These are phyloP conservation scores for Ogataea dorogensis DNA, from an alignment of 805 yeast genomes.

Conservation along the genomic window DNA sequence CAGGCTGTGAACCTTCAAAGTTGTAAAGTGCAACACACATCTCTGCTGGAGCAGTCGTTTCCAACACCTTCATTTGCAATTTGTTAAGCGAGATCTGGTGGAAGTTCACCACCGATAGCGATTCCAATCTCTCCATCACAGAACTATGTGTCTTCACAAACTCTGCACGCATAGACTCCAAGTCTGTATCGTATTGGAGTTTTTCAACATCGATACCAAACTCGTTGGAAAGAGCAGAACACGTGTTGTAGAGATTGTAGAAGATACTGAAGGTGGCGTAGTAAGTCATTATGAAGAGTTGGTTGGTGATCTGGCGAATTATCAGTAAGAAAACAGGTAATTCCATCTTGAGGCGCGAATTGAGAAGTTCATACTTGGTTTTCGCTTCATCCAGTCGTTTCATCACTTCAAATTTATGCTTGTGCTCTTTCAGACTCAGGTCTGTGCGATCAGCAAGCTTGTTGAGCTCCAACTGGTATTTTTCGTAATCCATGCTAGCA, in stretches of 20 bases:
- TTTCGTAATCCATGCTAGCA: conserved; percentile 24
- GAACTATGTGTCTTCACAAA: conserved; percentile 12
- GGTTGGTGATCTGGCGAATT: conserved; percentile 32
- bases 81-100: conserved; percentile 17
- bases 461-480: conserved; percentile 19
- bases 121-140: conserved; percentile 8
- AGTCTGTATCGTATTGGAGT: conserved; percentile 8
- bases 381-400: conserved; percentile 32
- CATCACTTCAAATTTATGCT: conserved; percentile 32
- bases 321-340: conserved; percentile 43
- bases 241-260: conserved; percentile 15
- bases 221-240: conserved; percentile 10
- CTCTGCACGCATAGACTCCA: conserved; percentile 5
- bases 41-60: conserved; percentile 15
- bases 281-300: conserved; percentile 35
- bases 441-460: conserved; percentile 24
- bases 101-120: conserved; percentile 18
- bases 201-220: conserved; percentile 12
- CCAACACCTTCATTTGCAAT: conserved; percentile 19
- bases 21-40: conserved; percentile 41
- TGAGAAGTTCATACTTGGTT: conserved; percentile 38
- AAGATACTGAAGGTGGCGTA: conserved; percentile 39
- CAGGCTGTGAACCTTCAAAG: conserved; percentile 36
- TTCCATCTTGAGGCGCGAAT: conserved; percentile 43
- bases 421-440: conserved; percentile 40